Conservation (phyloP, 441 rosid genomes). For the Kokia cookei region DNA sequence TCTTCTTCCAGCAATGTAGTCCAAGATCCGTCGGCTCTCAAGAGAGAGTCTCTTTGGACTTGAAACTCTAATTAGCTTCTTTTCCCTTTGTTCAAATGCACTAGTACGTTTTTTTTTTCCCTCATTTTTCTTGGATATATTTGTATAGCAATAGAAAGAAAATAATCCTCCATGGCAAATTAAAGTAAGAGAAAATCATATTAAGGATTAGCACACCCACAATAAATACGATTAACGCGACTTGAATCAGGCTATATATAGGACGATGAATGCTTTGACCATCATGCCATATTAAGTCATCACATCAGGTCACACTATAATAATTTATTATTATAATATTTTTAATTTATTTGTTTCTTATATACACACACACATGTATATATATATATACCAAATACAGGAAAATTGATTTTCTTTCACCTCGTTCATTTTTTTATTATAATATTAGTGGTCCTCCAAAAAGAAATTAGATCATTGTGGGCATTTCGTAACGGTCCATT, state of each 20-base stretch:
- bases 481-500: not conserved
- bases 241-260: too few species aligned
- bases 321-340: too few species aligned
- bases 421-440: not conserved
- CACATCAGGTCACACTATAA: too few species aligned
- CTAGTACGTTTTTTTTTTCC: not conserved
- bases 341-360: too few species aligned
- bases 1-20: constrained; percentile 41
- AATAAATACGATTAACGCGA: too few species aligned
- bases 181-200: not conserved
- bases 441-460: not conserved
- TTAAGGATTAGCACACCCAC: not conserved
- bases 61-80: not conserved
- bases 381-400: not conserved
- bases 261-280: too few species aligned
- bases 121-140: not conserved
- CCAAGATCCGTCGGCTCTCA: constrained; percentile 54
- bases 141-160: not conserved
- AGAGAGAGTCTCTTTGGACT: constrained; percentile 74
- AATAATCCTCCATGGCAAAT: not conserved
- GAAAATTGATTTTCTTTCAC: not conserved
- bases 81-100: not conserved
- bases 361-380: too few species aligned
- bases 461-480: not conserved
- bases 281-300: too few species aligned